Conservation (phyloP, 768 basidiomycete genomes). For the Psilocybe subaeruginosa region DNA sequence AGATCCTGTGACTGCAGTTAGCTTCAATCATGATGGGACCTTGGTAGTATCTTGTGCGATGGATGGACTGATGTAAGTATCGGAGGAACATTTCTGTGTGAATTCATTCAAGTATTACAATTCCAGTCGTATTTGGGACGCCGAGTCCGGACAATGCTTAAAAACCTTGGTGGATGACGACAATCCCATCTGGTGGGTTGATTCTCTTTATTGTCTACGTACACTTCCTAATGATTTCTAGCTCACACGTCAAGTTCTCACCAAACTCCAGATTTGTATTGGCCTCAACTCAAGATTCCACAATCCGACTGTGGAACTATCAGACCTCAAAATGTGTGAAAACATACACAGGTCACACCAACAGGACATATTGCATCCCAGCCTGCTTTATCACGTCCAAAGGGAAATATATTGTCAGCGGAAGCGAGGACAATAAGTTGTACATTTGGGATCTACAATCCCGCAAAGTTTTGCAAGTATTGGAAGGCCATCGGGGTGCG, state of each 20-base stretch:
- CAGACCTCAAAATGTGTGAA: conserved; percentile 91
- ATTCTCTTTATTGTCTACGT: conserved; percentile 1
- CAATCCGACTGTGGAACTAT: conserved; percentile 93
- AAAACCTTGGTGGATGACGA: conserved; percentile 97
- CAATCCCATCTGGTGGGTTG: conserved; percentile 82
- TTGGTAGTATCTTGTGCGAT: conserved; percentile 94
- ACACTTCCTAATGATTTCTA: conserved; percentile 29
- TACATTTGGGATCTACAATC: conserved; percentile 92
- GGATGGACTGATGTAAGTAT: conserved; percentile 92
- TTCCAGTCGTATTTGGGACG: conserved; percentile 90
- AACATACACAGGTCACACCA: conserved; percentile 87
- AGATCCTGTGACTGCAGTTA: conserved; percentile 93
- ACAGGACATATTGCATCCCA: conserved; percentile 82
- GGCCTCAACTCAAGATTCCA: conserved; percentile 92
- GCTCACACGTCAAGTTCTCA: conserved; percentile 89
- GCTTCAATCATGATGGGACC: conserved; percentile 94
- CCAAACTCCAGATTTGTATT: conserved; percentile 91
- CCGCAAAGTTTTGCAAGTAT: conserved; percentile 70
- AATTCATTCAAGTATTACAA: neutral
- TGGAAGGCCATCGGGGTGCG: conserved; percentile 83
- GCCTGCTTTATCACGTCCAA: conserved; percentile 64
- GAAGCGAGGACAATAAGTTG: conserved; percentile 88
- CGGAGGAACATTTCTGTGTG: neutral
- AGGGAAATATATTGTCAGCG: conserved; percentile 78
- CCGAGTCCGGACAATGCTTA: conserved; percentile 94